Evolutionary conservation across 179 eudicot genomes (phyloP), one percentile per base, ranked within the genome.

Genomic region (Nepenthes alata): DNA sequence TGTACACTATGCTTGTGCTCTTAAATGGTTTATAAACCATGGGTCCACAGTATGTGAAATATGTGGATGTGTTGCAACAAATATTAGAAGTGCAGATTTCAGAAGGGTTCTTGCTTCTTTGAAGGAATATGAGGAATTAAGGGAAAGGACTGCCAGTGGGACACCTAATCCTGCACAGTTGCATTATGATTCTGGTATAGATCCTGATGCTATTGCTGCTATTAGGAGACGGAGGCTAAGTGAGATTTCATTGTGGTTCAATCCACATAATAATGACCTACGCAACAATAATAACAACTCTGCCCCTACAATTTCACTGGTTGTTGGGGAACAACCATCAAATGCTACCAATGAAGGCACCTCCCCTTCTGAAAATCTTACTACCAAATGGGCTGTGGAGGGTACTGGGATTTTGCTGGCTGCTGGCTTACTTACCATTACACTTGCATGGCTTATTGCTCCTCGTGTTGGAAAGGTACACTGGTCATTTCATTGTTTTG

Each of bases 381-480:
- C 96, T 52, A 72, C 85, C 54, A 88, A 75, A 78, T 91, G 96
- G 96, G 97, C 89, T 25, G 94, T 82, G 53, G 97, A 88, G 74
- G 85, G 85, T 62, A 88, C 96, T 53, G 97, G 94, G 48, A 88
- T 91, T 53, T 74, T 91, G 67, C 78, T 91, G 57, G 97, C 96
- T 9, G 85, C 96, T 2, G 97, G 96, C 56, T 74, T 91, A 70
- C 88, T 91, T 61, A 91, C 97, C 63, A 83, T 88, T 69, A 85
- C 84, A 71, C 86, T 91, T 64, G 94, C 90, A 8, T 88, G 96
- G 97, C 87, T 91, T 51, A 79, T 88, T 53, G 97, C 96, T 45
- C 97, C 97, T 68, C 96, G 80, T 61, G 94, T 91, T 74, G 96
- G 97, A 63, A 88, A 83, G 94, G 97, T 91, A 77, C 2, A n/a